Conservation (phyloP, 148 eudicot species). For the Heliosperma pusillum region DNA sequence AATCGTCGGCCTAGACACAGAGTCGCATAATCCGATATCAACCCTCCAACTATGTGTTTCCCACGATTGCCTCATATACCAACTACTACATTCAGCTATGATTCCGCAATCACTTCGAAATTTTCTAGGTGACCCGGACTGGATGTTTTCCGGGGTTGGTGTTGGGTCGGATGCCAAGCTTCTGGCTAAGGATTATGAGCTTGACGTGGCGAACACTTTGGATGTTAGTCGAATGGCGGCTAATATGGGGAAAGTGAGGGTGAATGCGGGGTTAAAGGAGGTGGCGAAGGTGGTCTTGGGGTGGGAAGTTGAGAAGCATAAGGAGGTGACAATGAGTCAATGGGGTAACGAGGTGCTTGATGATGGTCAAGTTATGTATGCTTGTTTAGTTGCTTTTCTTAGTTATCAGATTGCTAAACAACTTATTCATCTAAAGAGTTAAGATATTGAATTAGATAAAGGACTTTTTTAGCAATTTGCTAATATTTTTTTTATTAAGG, state of each 20-base stretch:
- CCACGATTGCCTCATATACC: conserved; percentile 23
- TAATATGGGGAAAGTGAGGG: conserved; percentile 8
- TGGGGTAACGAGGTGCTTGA: too few relatives aligned
- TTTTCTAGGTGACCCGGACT: conserved; percentile 13
- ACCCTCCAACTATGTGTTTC: conserved; percentile 26
- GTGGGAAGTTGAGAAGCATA: conserved; percentile 21
- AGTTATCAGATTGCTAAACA: too few relatives aligned
- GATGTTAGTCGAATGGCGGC: conserved; percentile 19
- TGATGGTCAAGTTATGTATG: too few relatives aligned
- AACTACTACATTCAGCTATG: conserved; percentile 2
- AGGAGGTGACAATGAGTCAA: too few relatives aligned
- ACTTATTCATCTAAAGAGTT: too few relatives aligned
- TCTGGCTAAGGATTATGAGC: conserved; percentile 28
- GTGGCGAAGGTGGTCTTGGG: conserved; percentile 24
- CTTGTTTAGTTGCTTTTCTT: too few relatives aligned
- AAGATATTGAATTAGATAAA: too few relatives aligned
- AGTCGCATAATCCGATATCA: conserved; percentile 22
- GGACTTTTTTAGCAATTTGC: too few relatives aligned
- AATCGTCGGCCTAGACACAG: conserved; percentile 25
- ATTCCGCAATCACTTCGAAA: not conserved
- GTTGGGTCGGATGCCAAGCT: conserved; percentile 31
- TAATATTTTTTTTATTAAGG: too few relatives aligned
- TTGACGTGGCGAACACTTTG: not conserved
- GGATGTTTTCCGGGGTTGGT: conserved; percentile 34
- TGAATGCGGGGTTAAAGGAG: conserved; percentile 26